A percentile compares a stretch with the other conserved stretches of the same genome.
These are phyloP conservation scores for Globisporangium abappressorium DNA, from an alignment of 352 stramenopile genomes.

Conservation along the genomic window DNA sequence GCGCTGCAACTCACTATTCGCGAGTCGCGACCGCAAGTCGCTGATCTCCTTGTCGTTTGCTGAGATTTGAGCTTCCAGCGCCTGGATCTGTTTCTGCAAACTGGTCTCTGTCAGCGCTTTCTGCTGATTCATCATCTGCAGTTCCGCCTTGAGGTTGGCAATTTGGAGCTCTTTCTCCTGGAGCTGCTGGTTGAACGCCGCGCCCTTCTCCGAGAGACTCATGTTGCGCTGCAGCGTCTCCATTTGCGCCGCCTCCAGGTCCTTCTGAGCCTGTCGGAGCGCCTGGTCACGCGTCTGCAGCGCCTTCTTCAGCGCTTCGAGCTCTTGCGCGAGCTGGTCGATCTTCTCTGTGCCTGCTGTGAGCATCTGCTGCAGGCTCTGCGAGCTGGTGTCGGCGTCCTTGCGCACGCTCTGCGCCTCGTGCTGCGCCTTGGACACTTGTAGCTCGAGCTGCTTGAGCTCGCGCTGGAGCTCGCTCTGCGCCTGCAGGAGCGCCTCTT, in stretches of 20 bases:
- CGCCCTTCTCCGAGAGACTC: constrained; percentile 33
- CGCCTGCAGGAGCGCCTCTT: constrained; percentile 36
- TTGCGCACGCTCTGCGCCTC: constrained; percentile 47
- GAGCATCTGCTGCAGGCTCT: constrained; percentile 48
- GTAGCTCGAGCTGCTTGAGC: constrained; percentile 38
- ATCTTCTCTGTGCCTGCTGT: constrained; percentile 34
- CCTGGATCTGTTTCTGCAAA: constrained; percentile 18
- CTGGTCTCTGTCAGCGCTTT: constrained; percentile 21
- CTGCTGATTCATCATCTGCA: constrained; percentile 17
- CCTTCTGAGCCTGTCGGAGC: constrained; percentile 40
- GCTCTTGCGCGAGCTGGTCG: constrained; percentile 40
- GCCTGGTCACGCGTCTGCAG: constrained; percentile 37
- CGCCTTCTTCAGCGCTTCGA: constrained; percentile 35
- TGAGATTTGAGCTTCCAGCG: constrained; percentile 21
- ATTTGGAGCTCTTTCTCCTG: constrained; percentile 36
- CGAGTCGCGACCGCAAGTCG: constrained; percentile 17
- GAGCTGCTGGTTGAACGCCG: constrained; percentile 35
- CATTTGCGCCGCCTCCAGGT: constrained; percentile 37
- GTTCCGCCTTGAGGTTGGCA: constrained; percentile 31
- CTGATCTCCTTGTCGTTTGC: constrained; percentile 17
- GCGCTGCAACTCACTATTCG: constrained; percentile 18
- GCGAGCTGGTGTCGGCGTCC: constrained; percentile 40
- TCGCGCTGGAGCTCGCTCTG: constrained; percentile 36
- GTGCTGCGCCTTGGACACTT: constrained; percentile 43
- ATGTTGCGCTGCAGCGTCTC: constrained; percentile 42